Evolutionary conservation across 2,329 filamentous ascomycete species (phyloP).

Genomic region (Aspergillus versicolor): DNA sequence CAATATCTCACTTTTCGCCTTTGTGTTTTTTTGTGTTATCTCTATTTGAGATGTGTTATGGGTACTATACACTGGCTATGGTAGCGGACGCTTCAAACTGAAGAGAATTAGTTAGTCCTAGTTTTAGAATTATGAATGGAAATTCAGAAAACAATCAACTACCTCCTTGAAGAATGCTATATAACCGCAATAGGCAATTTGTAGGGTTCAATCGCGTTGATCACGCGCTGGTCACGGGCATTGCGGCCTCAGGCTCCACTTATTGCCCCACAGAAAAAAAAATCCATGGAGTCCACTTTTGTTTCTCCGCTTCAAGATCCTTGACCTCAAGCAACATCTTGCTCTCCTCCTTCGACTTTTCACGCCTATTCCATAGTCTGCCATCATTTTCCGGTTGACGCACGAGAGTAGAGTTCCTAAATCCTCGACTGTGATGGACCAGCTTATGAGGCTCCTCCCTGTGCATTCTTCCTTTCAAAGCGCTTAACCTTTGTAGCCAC

Average conservation of each 20-base stretch:
- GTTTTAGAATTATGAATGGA: neutral
- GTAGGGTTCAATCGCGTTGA: neutral
- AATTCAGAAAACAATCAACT: neutral
- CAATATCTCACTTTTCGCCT: conserved; percentile 7
- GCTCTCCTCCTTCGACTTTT: neutral
- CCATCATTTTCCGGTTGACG: neutral
- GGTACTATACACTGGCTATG: neutral
- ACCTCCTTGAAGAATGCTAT: neutral
- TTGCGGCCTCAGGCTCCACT: conserved; percentile 22
- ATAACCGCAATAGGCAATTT: conserved; percentile 12
- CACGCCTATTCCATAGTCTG: conserved; percentile 4
- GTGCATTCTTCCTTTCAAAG: conserved; percentile 1
- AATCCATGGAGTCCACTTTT: conserved; percentile 10
- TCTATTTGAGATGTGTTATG: conserved; percentile 6
- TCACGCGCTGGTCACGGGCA: conserved; percentile 19
- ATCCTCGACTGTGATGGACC: conserved; percentile 13
- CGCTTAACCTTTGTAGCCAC: conserved; percentile 16
- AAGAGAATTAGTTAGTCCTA: neutral
- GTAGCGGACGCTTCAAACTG: neutral
- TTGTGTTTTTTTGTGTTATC: conserved; percentile 6
- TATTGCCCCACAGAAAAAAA: conserved; percentile 23
- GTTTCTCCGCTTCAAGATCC: conserved; percentile 11
- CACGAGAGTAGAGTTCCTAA: neutral
- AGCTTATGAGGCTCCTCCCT: conserved; percentile 18
- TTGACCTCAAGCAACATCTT: neutral